Evolutionary conservation across 176 grass and related monocot species (phyloP), one percentile per base, ranked within the genome.

Genomic region (Phoenix roebelenii): DNA sequence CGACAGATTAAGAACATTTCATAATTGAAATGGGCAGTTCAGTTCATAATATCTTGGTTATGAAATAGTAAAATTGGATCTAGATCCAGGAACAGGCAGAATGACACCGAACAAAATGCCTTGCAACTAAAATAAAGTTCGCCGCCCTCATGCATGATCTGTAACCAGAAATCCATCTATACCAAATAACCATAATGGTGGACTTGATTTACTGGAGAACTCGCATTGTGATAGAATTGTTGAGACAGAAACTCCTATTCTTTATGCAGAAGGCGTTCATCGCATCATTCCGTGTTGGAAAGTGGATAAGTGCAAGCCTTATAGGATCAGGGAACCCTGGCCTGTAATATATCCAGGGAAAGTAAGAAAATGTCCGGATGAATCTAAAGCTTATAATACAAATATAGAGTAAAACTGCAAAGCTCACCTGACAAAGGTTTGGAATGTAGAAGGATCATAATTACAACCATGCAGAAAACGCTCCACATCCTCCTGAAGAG

Each of bases 211-310:
- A 98, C 63, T 98, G 87, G 52, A 98, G 82, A 73, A 98, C 59
- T 6, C 85, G 72, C 54, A 98, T 23, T 16, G 69, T 83, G 50
- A 98, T 23, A 39, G 79, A 79, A 72, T 58, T 80, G 52, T 80
- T 92, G 32, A 92, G 73, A 61, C 93, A 98, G 81, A 98, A 98
- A 64, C 48, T 51, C 70, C 64, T 91, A 65, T 89, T 90, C 70
- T 92, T 98, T 17, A 64, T 52, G 62, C 79, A 50, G 65, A 82
- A 71, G 54, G 87, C 87, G 71, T 85, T 84, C 60, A 64, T 67
- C 0, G 88, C 84, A 62, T 98, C 93, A 5, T 76, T 63, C 66
- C 74, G 86, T 20, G 84, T 81, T 15, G 18, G 52, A 51, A 83
- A 98, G 35, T 70, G 83, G 50, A 98, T 76, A 26, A 92, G 12